Evolutionary conservation across 1,284 basidiomycete species (phyloP), one percentile per base, ranked within the genome.

Genomic region (Leccinum pachyderme): DNA sequence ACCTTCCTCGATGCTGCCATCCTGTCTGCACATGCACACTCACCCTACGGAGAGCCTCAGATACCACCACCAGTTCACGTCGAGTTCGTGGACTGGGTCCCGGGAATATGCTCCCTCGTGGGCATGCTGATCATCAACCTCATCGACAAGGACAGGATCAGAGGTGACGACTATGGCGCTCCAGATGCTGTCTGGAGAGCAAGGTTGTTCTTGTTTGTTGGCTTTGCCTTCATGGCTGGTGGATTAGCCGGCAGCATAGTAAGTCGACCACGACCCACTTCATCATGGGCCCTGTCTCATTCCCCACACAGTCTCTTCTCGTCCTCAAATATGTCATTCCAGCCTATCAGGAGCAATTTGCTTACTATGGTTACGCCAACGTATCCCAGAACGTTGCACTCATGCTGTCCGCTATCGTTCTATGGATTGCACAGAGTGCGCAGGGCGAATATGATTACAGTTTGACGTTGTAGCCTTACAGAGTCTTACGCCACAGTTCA

Each of bases 141-240:
- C 54, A 94, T 98, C 65, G 95, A 99, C 78, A 98, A 98, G 79
- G 89, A 93, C 64, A 83, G 93, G 45, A 81, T 98, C 53, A 79
- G 86, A 25, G 89, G 89, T 0, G 90, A 95, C 9, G 93, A 91
- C 84, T 89, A 86, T 69, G 86, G 88, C 4, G 92, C 93, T 63
- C 78, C 88, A 0, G 77, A 85, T 5, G 90, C 93, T 1, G 93
- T 95, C 15, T 96, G 93, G 91, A 81, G 92, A 58, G 95, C 95
- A 3, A 77, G 95, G 33, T 74, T 96, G 58, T 86, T 96, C 63
- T 74, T 98, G 62, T 99, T 99, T 74, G 83, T 98, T 59, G 96
- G 96, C 0, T 98, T 99, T 67, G 95, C 96, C 0, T 74, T 98
- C 51, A 93, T 98, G 92, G 95, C 95, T 0, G 95, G 95, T 27